Conservation (phyloP, 495 filamentous ascomycete genomes). For the Neurospora sp. region DNA sequence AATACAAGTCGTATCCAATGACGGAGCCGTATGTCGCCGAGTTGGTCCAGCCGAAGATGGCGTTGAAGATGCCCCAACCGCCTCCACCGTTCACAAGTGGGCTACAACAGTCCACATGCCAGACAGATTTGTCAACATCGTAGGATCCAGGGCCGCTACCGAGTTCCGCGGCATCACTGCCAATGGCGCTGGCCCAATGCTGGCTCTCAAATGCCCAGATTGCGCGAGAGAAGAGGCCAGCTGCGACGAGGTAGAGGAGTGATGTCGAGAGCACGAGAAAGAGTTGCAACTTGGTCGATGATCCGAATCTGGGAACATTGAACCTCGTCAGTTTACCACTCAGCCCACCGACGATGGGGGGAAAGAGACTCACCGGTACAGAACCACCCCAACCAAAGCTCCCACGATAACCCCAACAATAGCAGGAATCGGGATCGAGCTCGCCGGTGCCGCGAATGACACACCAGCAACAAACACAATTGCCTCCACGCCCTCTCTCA, state of each 20-base stretch:
- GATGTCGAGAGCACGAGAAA: slow-evolving; percentile 78
- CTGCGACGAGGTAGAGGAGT: slow-evolving; percentile 78
- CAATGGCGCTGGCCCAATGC: slow-evolving; percentile 55
- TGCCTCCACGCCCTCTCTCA: slow-evolving; percentile 73
- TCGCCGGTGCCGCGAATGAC: slow-evolving; percentile 60
- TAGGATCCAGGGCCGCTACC: slow-evolving; percentile 80
- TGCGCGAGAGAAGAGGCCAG: slow-evolving; percentile 67
- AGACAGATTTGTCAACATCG: slow-evolving; percentile 73
- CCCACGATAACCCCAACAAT: slow-evolving; percentile 58
- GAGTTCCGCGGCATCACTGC: slow-evolving; percentile 63
- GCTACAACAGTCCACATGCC: slow-evolving; percentile 90
- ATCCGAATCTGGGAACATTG: slow-evolving; percentile 29
- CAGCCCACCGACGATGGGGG: neutral
- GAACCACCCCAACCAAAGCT: slow-evolving; percentile 50
- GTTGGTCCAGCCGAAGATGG: slow-evolving; percentile 77
- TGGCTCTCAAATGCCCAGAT: slow-evolving; percentile 64
- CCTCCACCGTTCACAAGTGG: slow-evolving; percentile 59
- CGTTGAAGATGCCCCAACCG: slow-evolving; percentile 89
- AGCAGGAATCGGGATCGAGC: slow-evolving; percentile 64
- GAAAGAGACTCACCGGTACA: slow-evolving; percentile 58
- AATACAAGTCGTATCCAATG: slow-evolving; percentile 85
- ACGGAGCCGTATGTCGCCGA: slow-evolving; percentile 76
- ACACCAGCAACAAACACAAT: slow-evolving; percentile 78
- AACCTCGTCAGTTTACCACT: neutral
- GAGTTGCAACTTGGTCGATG: slow-evolving; percentile 55